Conservation (phyloP, 169 alveolate genomes). For the Amoebophrya sp. region DNA sequence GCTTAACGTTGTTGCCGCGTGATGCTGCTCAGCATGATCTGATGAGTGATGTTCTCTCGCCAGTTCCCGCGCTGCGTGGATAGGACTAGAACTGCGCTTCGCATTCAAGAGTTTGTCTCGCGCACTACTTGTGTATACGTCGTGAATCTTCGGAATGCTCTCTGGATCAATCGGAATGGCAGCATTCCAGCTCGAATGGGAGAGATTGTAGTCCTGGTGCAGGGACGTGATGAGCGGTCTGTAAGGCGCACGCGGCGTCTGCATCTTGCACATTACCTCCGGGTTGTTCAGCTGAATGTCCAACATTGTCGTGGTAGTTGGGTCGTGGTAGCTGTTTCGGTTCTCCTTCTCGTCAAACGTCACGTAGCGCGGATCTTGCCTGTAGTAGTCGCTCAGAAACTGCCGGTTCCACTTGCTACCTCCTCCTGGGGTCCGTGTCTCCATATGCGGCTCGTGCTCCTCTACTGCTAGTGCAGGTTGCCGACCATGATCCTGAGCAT, state of each 20-base stretch:
- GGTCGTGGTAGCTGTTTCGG: background rate
- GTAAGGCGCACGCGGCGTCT: background rate
- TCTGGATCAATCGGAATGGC: background rate
- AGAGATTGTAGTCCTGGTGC: background rate
- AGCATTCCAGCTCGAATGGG: background rate
- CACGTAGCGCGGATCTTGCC: background rate
- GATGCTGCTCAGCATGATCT: too few relatives aligned
- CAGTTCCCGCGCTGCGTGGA: too few relatives aligned
- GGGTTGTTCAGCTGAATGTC: background rate
- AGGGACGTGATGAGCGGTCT: background rate
- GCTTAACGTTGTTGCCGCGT: too few relatives aligned
- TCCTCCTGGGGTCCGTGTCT: background rate
- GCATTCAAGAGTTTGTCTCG: too few relatives aligned
- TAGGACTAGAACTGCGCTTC: too few relatives aligned
- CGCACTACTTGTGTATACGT: too few relatives aligned
- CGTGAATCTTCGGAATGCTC: background rate
- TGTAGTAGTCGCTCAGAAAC: background rate
- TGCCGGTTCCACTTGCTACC: background rate
- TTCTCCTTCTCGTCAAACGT: background rate
- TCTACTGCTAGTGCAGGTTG: background rate
- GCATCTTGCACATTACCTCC: background rate
- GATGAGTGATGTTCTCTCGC: too few relatives aligned
- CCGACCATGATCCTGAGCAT: too few relatives aligned
- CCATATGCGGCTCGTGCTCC: too few relatives aligned
- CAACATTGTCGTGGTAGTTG: background rate